Evolutionary conservation across 2,329 filamentous ascomycete species (phyloP).

Genomic region (Sclerotinia sclerotiorum): DNA sequence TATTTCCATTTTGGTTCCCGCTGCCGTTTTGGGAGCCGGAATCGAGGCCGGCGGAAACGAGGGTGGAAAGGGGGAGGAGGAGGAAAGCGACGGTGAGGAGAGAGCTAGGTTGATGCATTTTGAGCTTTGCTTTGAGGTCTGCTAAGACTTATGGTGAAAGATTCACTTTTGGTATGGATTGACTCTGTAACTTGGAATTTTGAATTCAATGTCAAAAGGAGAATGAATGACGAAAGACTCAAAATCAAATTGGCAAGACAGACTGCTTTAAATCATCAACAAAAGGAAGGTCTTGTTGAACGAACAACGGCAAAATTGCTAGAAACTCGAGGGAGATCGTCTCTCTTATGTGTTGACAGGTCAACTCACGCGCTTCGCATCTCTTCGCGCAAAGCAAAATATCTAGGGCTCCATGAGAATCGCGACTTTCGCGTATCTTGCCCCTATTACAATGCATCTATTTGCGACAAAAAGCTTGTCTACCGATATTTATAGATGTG

Average conservation of each 20-base stretch:
- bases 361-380: not conserved
- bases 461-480: not conserved
- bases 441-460: not conserved
- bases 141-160: not conserved
- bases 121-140: not conserved
- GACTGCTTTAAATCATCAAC: not conserved
- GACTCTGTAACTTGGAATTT: not conserved
- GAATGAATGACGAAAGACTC: not conserved
- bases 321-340: not conserved
- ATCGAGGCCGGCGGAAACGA: not conserved
- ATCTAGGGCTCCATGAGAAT: not conserved
- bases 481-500: not conserved
- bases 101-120: not conserved
- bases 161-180: not conserved
- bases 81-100: not conserved
- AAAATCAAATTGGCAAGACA: not conserved
- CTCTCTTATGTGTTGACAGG: not conserved
- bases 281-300: not conserved
- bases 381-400: not conserved
- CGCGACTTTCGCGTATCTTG: not conserved
- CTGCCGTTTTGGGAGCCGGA: not conserved
- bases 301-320: not conserved
- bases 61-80: not conserved
- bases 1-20: not conserved
- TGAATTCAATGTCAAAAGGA: not conserved